A percentile compares a stretch with the other conserved stretches of the same genome.
Evolutionary conservation across 2,329 filamentous ascomycete species (phyloP).

Genomic region (Hymenoscyphus scutula): DNA sequence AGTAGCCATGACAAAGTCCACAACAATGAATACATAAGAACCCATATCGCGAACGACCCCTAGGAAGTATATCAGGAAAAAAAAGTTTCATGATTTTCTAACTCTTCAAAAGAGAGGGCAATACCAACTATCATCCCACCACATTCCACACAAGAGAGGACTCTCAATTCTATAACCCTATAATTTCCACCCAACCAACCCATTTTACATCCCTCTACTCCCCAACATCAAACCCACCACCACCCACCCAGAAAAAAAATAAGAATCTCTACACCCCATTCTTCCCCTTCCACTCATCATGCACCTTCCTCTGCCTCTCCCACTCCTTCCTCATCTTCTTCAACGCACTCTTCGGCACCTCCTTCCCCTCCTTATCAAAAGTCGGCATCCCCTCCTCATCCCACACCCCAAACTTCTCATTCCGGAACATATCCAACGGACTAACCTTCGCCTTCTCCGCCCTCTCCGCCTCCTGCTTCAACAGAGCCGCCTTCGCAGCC

Average conservation of each 20-base stretch:
- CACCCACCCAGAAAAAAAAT: background rate
- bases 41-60: too few relatives aligned
- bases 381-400: constrained; percentile 79
- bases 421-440: constrained; percentile 57
- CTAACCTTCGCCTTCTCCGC: constrained; percentile 56
- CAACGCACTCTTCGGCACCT: constrained; percentile 72
- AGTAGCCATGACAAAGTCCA: too few relatives aligned
- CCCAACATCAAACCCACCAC: too few relatives aligned
- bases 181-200: too few relatives aligned
- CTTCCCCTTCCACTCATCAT: constrained; percentile 56
- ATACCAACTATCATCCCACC: too few relatives aligned
- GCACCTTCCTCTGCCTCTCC: constrained; percentile 84
- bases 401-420: constrained; percentile 69
- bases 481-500: constrained; percentile 46
- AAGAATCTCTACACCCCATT: background rate
- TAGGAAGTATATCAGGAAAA: too few relatives aligned
- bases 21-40: too few relatives aligned
- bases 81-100: too few relatives aligned
- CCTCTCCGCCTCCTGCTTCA: constrained; percentile 52
- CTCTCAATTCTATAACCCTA: too few relatives aligned
- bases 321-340: constrained; percentile 90
- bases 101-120: too few relatives aligned
- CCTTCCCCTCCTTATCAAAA: constrained; percentile 72
- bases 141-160: too few relatives aligned
- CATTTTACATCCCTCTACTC: too few relatives aligned